Evolutionary conservation across 257 asterid species (phyloP).

Genomic region (Solanum medicagineum): DNA sequence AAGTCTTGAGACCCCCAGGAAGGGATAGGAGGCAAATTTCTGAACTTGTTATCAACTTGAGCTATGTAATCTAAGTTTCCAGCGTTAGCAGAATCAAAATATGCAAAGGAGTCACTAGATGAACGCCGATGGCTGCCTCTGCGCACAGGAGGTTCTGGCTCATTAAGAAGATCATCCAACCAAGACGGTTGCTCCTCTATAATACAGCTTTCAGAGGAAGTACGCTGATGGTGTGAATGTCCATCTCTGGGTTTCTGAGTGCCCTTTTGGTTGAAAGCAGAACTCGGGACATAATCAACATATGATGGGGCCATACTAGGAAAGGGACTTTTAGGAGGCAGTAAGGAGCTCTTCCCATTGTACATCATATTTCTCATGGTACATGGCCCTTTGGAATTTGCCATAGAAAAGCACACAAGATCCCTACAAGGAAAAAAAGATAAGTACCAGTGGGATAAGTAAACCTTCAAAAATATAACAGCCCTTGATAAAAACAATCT

Average conservation of each 20-base stretch:
- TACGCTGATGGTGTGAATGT: slow-evolving; percentile 28
- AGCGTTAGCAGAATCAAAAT: slow-evolving; percentile 1
- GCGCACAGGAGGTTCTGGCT: slow-evolving; percentile 40
- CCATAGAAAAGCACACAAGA: slow-evolving; percentile 40
- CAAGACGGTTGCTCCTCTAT: slow-evolving; percentile 44
- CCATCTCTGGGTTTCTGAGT: slow-evolving; percentile 25
- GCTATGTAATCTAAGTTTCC: slow-evolving; percentile 6
- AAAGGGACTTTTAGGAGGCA: slow-evolving; percentile 93
- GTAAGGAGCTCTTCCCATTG: slow-evolving; percentile 52
- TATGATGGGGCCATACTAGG: slow-evolving; percentile 60
- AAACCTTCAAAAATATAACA: not conserved
- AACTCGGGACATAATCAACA: slow-evolving; percentile 47
- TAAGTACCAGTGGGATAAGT: not conserved
- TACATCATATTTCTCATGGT: slow-evolving; percentile 54
- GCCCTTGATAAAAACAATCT: not conserved
- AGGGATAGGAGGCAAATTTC: slow-evolving; percentile 30
- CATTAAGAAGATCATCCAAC: slow-evolving; percentile 47
- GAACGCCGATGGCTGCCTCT: slow-evolving; percentile 39
- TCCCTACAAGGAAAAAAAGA: slow-evolving; percentile 15
- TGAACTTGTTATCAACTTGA: slow-evolving; percentile 44
- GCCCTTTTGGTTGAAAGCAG: slow-evolving; percentile 39
- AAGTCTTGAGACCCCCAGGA: slow-evolving; percentile 71
- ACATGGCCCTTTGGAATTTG: slow-evolving; percentile 71
- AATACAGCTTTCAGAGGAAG: slow-evolving; percentile 37
- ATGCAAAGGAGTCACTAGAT: slow-evolving; percentile 42